phyloP scores from a whole-genome alignment of 2,329 filamentous ascomycete genomes.

The Colletotrichum incanum region DNA sequence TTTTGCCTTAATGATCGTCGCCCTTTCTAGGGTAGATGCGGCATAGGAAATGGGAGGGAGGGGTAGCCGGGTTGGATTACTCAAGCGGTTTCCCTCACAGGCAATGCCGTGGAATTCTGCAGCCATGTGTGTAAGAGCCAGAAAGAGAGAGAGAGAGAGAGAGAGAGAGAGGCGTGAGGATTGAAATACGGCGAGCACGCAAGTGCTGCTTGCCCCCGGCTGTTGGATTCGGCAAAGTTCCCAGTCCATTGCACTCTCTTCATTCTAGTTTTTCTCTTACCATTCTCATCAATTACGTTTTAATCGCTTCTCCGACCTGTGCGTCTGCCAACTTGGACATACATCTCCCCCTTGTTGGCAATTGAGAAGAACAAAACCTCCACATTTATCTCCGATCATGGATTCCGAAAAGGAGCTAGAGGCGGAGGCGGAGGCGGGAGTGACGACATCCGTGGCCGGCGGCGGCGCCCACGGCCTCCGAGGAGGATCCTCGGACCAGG shows the following conservation, averaged over 20 bases:
- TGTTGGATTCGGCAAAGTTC: background rate
- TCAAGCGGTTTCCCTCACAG: background rate
- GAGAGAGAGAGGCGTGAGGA: background rate
- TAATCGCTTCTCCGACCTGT: background rate
- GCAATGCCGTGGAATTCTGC: background rate
- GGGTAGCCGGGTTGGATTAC: conserved; percentile 7
- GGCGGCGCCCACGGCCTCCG: conserved; percentile 33
- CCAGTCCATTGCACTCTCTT: background rate
- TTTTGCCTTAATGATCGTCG: conserved; percentile 27
- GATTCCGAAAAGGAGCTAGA: conserved; percentile 31
- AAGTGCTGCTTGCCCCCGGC: conserved; percentile 11
- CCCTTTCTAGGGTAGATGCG: conserved; percentile 29
- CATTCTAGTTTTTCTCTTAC: background rate
- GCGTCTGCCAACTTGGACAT: background rate
- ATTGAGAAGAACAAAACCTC: background rate
- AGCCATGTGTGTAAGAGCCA: background rate
- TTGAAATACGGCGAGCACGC: background rate
- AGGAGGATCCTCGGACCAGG: conserved; percentile 22
- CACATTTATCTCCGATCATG: conserved; percentile 8
- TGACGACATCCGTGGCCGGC: conserved; percentile 11
- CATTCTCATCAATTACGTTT: background rate
- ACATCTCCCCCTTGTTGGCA: background rate
- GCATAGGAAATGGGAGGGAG: conserved; percentile 11
- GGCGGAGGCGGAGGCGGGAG: conserved; percentile 10
- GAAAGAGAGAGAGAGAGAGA: background rate